These are phyloP conservation scores for Circinella umbellata DNA, from an alignment of 371 early-diverging fungal genomes.

Conservation along the genomic window DNA sequence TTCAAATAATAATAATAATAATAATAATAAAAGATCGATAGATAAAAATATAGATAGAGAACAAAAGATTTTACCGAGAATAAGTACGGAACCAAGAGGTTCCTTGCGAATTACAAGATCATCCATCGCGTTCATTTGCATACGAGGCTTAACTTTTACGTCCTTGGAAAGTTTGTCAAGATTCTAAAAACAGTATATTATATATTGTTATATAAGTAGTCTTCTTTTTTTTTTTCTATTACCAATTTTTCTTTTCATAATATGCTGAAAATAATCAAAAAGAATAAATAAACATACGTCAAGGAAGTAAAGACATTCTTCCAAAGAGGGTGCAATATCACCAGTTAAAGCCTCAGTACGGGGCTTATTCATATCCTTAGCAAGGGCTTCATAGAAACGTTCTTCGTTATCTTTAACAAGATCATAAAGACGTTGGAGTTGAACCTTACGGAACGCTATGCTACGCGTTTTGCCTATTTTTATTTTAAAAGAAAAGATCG, in stretches of 20 bases:
- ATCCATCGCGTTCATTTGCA: constrained; percentile 34
- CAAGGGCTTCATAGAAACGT: constrained; percentile 60
- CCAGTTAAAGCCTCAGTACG: constrained; percentile 60
- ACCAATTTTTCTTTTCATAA: neutral
- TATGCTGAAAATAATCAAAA: neutral
- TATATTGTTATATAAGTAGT: too few relatives aligned
- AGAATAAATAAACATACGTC: constrained; percentile 21
- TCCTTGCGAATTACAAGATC: constrained; percentile 67
- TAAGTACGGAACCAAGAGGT: constrained; percentile 78
- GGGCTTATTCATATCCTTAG: constrained; percentile 69
- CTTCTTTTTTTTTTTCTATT: too few relatives aligned
- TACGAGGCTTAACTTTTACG: constrained; percentile 42
- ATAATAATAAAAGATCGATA: neutral
- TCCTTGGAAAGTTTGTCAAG: constrained; percentile 67
- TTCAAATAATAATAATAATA: neutral
- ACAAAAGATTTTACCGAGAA: constrained; percentile 42
- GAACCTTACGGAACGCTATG: constrained; percentile 66
- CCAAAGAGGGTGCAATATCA: constrained; percentile 67
- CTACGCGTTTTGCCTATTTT: constrained; percentile 48
- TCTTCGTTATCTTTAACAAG: constrained; percentile 73
- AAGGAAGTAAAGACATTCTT: constrained; percentile 55
- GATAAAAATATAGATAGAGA: neutral
- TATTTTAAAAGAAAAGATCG: too few relatives aligned
- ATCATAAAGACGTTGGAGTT: constrained; percentile 69
- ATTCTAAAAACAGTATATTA: constrained; percentile 37